Evolutionary conservation across 2,329 filamentous ascomycete species (phyloP), one percentile per base, ranked within the genome.

Genomic region (Pseudogymnoascus sp.): DNA sequence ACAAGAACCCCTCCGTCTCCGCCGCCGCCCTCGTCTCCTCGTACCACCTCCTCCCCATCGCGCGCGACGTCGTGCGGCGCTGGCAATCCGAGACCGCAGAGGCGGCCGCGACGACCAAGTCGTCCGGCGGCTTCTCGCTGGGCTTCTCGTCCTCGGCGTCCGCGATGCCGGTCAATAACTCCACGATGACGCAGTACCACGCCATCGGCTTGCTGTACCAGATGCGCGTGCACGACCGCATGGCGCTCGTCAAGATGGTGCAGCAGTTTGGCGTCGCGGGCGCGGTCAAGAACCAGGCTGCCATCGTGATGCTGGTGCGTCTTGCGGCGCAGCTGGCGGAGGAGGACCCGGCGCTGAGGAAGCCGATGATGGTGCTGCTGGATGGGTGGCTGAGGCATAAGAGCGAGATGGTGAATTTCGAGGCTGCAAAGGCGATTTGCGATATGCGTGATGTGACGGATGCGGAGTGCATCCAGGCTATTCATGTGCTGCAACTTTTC

Each of bases 241-340:
- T 99, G 95, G 93, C 95, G 21, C 79, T 99, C 70, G 93, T 97
- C 65, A 99, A 99, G 84, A 97, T 99, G 95, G 93, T 99, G n/a
- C 95, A 99, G 79, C 95, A 99, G 76, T 97, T 97, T 75, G 92
- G 92, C 61, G 88, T 88, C 62, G 86, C 92, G 15, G 95, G 95
- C 64, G 91, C 91, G 10, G 88, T 97, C 66, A 97, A 97, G 86
- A 97, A 90, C 77, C 92, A 95, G 19, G 91, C 93, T 65, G 95
- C 93, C 35, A 88, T 93, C 64, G 86, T 99, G 60, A 88, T 99
- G 85, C 83, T 99, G 29, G 95, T 99, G 63, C 86, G 95, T 69
- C 79, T 99, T 68, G 95, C 95, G 35, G 91, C 93, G 44, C 95
- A 96, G 80, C 82, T 99, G 66, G 93, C 93, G 33, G 92, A 96